Evolutionary conservation across 768 basidiomycete species (phyloP), one percentile per base, ranked within the genome.

Genomic region (Cantharellus cinnabarinus): DNA sequence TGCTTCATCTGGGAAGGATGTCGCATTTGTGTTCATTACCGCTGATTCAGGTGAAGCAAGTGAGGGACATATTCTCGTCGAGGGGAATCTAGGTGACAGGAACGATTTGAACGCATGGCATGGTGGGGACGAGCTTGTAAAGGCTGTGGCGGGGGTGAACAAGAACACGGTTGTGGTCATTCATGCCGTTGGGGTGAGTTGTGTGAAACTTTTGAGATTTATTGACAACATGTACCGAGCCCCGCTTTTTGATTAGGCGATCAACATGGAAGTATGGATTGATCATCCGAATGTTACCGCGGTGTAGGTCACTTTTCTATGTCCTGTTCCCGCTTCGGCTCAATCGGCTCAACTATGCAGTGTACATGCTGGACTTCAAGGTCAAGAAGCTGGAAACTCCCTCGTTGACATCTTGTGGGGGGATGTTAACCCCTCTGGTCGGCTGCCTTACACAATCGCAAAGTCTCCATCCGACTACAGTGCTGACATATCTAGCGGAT

Each of bases 341-440:
- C 42, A 37, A 15, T 29, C 20, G 7, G 4, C 42, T 56, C 34
- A 4, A 37, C 14, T 54, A 72, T 72, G 72, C 72, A 66, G 65
- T 63, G 71, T 80, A 14, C 75, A 75, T 75, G 75, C 73, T 60
- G 79, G 79, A 54, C 63, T 79, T 29, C 76, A 73, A 20, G 89
- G 89, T 20, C 82, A 85, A 66, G 86, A 93, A 70, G 80, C 82
- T 0, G 87, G 88, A 10, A 65, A 67, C 58, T 57, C 64, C 40
- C 73, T 93, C 15, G 76, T 82, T 10, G 87, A 90, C 64, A 76
- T 94, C 15, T 67, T 91, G 3, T 89, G 80, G 62, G 89, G 88
- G 0, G 70, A 70, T 29, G 81, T 79, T 67, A 90, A 88, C 66
- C 89, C n/a, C 89, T 70, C 70, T 5, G 73, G 67, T 3, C 62